phyloP scores from a whole-genome alignment of 192 early-diverging fungal species.

The Chytriomyces hyalinus region DNA sequence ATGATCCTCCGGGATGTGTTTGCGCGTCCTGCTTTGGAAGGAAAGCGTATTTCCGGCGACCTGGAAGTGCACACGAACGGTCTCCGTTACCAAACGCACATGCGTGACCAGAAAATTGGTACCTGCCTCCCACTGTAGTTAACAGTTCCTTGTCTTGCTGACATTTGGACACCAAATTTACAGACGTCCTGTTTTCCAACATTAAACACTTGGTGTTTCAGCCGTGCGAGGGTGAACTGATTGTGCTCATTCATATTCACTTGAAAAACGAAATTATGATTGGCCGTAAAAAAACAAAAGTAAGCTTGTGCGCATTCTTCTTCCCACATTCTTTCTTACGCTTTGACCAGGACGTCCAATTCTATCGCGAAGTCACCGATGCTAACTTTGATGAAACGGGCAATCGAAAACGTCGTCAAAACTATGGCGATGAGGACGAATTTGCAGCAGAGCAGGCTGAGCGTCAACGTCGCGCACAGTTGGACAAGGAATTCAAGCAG shows the following conservation, averaged over 20 bases:
- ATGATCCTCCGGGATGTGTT: constrained; percentile 86
- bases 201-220: constrained; percentile 98
- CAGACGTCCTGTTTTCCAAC: constrained; percentile 96
- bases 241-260: constrained; percentile 94
- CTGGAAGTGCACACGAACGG: constrained; percentile 97
- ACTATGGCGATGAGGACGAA: constrained; percentile 99
- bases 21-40: constrained; percentile 86
- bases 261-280: constrained; percentile 97
- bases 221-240: constrained; percentile 94
- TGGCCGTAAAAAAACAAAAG: constrained; percentile 96
- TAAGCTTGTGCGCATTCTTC: constrained; percentile 15
- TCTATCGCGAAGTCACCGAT: constrained; percentile 96
- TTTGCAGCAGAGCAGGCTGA: constrained; percentile 95
- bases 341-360: constrained; percentile 85
- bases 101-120: constrained; percentile 78
- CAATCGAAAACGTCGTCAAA: constrained; percentile 80
- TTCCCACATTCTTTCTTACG: not conserved
- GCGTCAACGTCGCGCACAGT: constrained; percentile 74
- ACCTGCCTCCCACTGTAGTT: constrained; percentile 16
- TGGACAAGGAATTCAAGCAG: constrained; percentile 93
- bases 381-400: constrained; percentile 97
- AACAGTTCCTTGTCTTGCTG: constrained; percentile 3
- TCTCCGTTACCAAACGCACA: constrained; percentile 83
- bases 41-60: constrained; percentile 90
- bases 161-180: constrained; percentile 9